phyloP scores from a whole-genome alignment of 805 yeast species.

The Saccharomycopsis olivae region DNA sequence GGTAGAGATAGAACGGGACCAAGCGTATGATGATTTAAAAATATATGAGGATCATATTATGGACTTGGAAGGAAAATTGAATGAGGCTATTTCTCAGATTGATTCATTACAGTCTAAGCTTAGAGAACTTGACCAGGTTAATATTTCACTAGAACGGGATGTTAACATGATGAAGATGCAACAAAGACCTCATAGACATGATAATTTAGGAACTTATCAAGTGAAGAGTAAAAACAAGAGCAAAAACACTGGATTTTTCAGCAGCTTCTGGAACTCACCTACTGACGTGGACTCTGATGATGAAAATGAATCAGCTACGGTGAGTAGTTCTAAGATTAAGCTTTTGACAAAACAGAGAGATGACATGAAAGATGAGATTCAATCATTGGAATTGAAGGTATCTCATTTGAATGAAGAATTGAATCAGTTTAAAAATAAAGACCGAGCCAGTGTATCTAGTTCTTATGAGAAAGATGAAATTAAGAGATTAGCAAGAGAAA shows the following conservation, averaged over 20 bases:
- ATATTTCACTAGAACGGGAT: slow-evolving; percentile 23
- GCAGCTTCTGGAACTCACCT: slow-evolving; percentile 19
- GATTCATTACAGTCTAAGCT: slow-evolving; percentile 21
- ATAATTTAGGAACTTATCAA: slow-evolving; percentile 5
- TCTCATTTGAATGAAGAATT: slow-evolving; percentile 28
- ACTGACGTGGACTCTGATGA: slow-evolving; percentile 14
- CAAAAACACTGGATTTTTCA: slow-evolving; percentile 12
- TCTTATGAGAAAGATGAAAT: slow-evolving; percentile 30
- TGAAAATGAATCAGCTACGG: not conserved
- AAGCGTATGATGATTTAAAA: slow-evolving; percentile 15
- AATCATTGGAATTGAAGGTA: slow-evolving; percentile 28
- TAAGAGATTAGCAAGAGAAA: slow-evolving; percentile 27
- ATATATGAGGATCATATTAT: slow-evolving; percentile 23
- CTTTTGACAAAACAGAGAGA: slow-evolving; percentile 24
- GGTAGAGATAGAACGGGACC: slow-evolving; percentile 21
- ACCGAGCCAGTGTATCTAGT: slow-evolving; percentile 16
- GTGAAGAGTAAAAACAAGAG: slow-evolving; percentile 2
- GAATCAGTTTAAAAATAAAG: slow-evolving; percentile 23
- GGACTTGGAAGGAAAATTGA: slow-evolving; percentile 23
- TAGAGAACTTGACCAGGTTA: slow-evolving; percentile 20
- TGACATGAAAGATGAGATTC: slow-evolving; percentile 26
- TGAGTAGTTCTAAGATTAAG: slow-evolving; percentile 16
- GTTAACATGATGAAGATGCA: slow-evolving; percentile 23
- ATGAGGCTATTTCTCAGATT: slow-evolving; percentile 17
- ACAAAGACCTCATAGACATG: slow-evolving; percentile 11